These are phyloP conservation scores for Botryosphaeria dothidea DNA, from an alignment of 2,329 filamentous ascomycete species.

Conservation along the genomic window DNA sequence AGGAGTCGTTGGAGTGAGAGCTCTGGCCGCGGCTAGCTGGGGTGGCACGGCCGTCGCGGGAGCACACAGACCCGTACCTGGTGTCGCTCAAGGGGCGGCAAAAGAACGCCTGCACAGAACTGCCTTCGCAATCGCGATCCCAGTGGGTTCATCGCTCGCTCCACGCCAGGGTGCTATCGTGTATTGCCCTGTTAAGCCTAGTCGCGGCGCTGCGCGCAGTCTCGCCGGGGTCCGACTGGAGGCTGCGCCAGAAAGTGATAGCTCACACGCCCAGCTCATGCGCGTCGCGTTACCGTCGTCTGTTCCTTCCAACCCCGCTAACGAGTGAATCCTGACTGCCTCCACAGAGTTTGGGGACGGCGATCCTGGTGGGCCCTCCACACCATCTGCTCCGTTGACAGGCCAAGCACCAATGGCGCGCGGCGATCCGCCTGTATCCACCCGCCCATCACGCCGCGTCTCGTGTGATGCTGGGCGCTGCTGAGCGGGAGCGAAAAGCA, in stretches of 20 bases:
- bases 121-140: neutral
- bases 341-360: slow-evolving; percentile 14
- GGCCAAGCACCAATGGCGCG: slow-evolving; percentile 13
- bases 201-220: slow-evolving; percentile 1
- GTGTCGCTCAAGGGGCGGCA: neutral
- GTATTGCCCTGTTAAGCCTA: slow-evolving; percentile 14
- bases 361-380: slow-evolving; percentile 16
- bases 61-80: neutral
- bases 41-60: slow-evolving; percentile 1
- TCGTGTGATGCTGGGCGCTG: slow-evolving; percentile 11
- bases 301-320: neutral
- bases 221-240: neutral
- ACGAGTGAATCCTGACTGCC: slow-evolving; percentile 12
- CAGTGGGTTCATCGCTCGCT: neutral
- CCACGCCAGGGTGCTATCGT: slow-evolving; percentile 15
- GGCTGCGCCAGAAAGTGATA: slow-evolving; percentile 9
- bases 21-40: neutral
- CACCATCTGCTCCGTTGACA: slow-evolving; percentile 7
- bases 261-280: slow-evolving; percentile 7
- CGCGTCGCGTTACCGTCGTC: neutral
- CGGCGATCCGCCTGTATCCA: slow-evolving; percentile 1
- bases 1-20: neutral
- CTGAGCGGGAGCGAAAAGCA: slow-evolving; percentile 16
- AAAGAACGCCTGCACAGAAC: neutral
- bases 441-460: slow-evolving; percentile 14